Percentiles rank a stretch among this genome's conserved stretches.
Evolutionary conservation across 768 basidiomycete species (phyloP).

Genomic region (Daedaleopsis sinensis): DNA sequence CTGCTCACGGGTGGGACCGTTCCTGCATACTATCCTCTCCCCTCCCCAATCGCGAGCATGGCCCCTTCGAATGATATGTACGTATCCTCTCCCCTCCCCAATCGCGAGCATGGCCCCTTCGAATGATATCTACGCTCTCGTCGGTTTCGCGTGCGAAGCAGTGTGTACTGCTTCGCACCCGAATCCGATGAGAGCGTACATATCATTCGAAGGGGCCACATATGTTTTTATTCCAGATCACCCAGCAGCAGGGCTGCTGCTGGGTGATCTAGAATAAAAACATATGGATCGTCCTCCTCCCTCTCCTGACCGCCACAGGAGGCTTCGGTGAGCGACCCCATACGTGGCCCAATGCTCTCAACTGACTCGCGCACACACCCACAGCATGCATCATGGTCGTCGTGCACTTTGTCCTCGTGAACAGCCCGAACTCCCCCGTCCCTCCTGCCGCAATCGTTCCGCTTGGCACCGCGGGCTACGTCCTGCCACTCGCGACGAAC

Average conservation of each 20-base stretch:
- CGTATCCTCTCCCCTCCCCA: no score
- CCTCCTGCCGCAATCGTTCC: slow-evolving; percentile 40
- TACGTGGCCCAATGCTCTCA: not conserved
- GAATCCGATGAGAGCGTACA: slow-evolving; percentile 40
- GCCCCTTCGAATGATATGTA: no score
- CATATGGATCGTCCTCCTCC: slow-evolving; percentile 37
- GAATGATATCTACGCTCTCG: slow-evolving; percentile 36
- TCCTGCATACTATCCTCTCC: no score
- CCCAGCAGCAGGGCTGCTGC: no score
- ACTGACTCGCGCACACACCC: slow-evolving; percentile 1
- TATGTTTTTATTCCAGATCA: slow-evolving; percentile 38
- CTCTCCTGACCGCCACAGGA: slow-evolving; percentile 36
- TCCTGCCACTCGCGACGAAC: slow-evolving; percentile 45
- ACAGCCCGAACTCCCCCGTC: slow-evolving; percentile 33
- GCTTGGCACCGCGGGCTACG: slow-evolving; percentile 39
- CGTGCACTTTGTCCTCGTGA: slow-evolving; percentile 33
- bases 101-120: slow-evolving; percentile 28
- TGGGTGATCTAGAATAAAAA: slow-evolving; percentile 44
- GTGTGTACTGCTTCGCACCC: no score
- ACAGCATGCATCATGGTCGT: slow-evolving; percentile 36
- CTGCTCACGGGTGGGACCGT: no score
- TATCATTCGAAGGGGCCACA: slow-evolving; percentile 20
- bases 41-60: no score
- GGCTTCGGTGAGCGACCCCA: slow-evolving; percentile 36
- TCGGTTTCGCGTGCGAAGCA: slow-evolving; percentile 42